Evolutionary conservation across 2,329 filamentous ascomycete species (phyloP).

Genomic region (Aplosporella prunicola): DNA sequence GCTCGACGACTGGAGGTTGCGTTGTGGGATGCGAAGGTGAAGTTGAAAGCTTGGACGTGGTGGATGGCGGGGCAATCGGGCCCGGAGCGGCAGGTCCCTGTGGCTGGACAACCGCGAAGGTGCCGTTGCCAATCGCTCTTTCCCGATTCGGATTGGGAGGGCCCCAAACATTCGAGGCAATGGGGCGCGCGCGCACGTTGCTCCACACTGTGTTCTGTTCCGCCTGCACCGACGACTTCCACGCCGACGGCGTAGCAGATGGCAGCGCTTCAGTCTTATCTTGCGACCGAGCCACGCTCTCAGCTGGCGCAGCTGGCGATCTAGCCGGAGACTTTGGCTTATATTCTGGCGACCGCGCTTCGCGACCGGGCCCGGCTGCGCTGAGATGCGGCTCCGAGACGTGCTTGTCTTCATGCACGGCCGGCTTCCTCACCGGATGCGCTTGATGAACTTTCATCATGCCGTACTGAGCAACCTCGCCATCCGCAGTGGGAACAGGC

Average conservation of each 20-base stretch:
- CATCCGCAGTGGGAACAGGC: slow-evolving; percentile 47
- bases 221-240: slow-evolving; percentile 16
- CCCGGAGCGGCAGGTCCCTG: slow-evolving; percentile 21
- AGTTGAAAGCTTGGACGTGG: slow-evolving; percentile 5
- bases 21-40: slow-evolving; percentile 16
- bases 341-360: slow-evolving; percentile 5
- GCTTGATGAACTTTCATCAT: slow-evolving; percentile 54
- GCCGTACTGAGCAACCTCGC: slow-evolving; percentile 50
- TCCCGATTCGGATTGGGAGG: slow-evolving; percentile 56
- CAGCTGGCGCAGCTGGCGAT: background rate
- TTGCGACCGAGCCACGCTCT: too few relatives aligned
- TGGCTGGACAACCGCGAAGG: slow-evolving; percentile 38
- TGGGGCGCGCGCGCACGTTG: background rate
- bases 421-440: slow-evolving; percentile 36
- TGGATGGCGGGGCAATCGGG: slow-evolving; percentile 17
- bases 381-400: slow-evolving; percentile 3
- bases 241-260: slow-evolving; percentile 24
- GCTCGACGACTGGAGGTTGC: slow-evolving; percentile 13
- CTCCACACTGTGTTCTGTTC: slow-evolving; percentile 4
- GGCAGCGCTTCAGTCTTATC: background rate
- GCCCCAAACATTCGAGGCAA: slow-evolving; percentile 57
- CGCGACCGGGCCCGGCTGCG: slow-evolving; percentile 1
- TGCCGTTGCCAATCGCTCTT: slow-evolving; percentile 66
- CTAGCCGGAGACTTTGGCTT: slow-evolving; percentile 5
- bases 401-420: background rate